A percentile compares a stretch with the other conserved stretches of the same genome.
Evolutionary conservation across 768 basidiomycete species (phyloP).

Genomic region (Mycena filopes): DNA sequence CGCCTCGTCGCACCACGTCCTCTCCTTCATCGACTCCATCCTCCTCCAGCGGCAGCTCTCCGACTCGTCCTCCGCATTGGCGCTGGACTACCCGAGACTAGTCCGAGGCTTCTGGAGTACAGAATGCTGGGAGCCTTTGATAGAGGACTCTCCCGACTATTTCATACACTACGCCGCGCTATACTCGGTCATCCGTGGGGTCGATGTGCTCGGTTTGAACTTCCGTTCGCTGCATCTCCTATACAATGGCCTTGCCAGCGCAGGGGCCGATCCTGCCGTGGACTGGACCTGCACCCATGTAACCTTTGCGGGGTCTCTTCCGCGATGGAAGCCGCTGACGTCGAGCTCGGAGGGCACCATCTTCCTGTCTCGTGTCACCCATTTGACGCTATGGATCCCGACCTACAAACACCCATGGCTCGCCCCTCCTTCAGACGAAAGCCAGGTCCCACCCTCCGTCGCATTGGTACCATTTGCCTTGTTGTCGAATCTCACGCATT

Average conservation of each 20-base stretch:
- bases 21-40: constrained; percentile 46
- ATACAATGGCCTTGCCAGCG: constrained; percentile 42
- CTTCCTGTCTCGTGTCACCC: constrained; percentile 50
- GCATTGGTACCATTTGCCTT: constrained; percentile 43
- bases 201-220: constrained; percentile 46
- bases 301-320: constrained; percentile 43
- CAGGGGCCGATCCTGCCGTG: constrained; percentile 18
- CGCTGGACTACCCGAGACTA: constrained; percentile 43
- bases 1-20: constrained; percentile 38
- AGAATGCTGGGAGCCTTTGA: constrained; percentile 41
- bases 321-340: constrained; percentile 47
- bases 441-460: constrained; percentile 36
- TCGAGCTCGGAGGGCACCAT: constrained; percentile 42
- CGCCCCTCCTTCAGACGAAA: background rate
- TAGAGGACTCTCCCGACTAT: constrained; percentile 30
- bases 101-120: constrained; percentile 50
- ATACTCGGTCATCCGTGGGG: constrained; percentile 41
- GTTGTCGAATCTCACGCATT: constrained; percentile 46
- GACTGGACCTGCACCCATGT: constrained; percentile 44
- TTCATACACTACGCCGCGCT: constrained; percentile 37
- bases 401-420: constrained; percentile 13
- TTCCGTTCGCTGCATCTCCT: constrained; percentile 47
- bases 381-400: constrained; percentile 47
- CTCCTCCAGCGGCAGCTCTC: constrained; percentile 39
- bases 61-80: constrained; percentile 34